Percentiles rank a stretch among this genome's conserved stretches.
Conservation (phyloP, 2,329 filamentous ascomycete genomes). For the Paraphaeosphaeria sporulosa region DNA sequence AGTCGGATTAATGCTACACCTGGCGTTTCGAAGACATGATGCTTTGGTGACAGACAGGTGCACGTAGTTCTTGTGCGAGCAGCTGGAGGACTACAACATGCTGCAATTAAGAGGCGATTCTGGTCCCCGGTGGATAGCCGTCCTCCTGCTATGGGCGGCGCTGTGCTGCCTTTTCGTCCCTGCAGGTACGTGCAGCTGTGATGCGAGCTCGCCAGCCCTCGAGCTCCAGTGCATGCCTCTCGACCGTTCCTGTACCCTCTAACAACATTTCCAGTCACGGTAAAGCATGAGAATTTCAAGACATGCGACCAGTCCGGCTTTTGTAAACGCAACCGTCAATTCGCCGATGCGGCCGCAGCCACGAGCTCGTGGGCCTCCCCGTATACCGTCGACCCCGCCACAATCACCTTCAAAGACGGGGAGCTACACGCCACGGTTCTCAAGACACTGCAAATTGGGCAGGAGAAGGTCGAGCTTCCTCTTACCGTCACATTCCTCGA, state of each 20-base stretch:
- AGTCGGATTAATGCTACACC: conserved; percentile 21
- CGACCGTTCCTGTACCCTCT: not conserved
- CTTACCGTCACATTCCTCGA: conserved; percentile 88
- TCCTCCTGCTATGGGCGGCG: conserved; percentile 42
- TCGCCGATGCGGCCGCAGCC: conserved; percentile 77
- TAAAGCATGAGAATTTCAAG: conserved; percentile 98
- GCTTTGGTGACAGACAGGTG: conserved; percentile 13
- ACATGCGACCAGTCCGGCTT: conserved; percentile 96
- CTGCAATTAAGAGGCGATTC: conserved; percentile 48
- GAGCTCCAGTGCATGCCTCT: conserved; percentile 9
- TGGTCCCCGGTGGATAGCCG: conserved; percentile 67
- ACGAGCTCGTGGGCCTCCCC: conserved; percentile 78
- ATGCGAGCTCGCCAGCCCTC: conserved; percentile 1
- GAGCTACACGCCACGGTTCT: conserved; percentile 81
- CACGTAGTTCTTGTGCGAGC: conserved; percentile 28
- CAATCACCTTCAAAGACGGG: conserved; percentile 79
- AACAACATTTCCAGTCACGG: conserved; percentile 65
- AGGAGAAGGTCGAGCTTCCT: conserved; percentile 78
- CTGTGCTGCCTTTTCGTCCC: conserved; percentile 46
- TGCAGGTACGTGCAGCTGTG: conserved; percentile 44
- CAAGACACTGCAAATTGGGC: conserved; percentile 73
- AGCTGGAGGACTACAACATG: conserved; percentile 29
- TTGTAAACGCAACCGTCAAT: conserved; percentile 92
- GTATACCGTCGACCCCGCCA: conserved; percentile 76
- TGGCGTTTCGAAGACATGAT: conserved; percentile 13